Conservation (phyloP, 1,139 yeast genomes). For the Kodamaea derodonti region DNA sequence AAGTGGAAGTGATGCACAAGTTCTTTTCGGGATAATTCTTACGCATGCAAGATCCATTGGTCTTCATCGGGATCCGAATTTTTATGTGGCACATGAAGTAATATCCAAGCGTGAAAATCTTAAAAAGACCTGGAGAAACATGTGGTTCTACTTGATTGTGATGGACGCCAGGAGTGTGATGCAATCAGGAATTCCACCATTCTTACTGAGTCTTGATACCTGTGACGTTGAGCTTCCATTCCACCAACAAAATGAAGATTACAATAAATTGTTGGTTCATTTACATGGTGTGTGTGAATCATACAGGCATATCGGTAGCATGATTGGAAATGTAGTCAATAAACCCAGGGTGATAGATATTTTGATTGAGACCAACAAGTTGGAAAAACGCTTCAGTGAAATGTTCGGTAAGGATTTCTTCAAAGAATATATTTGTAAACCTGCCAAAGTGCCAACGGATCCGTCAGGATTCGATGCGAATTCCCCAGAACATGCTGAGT, state of each 20-base stretch:
- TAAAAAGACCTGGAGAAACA: constrained; percentile 33
- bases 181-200: constrained; percentile 31
- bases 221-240: constrained; percentile 34
- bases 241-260: constrained; percentile 12
- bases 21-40: constrained; percentile 35
- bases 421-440: constrained; percentile 36
- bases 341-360: constrained; percentile 38
- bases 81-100: constrained; percentile 27
- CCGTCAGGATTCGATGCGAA: constrained; percentile 8
- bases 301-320: constrained; percentile 29
- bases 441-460: constrained; percentile 19
- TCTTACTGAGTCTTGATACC: constrained; percentile 23
- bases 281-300: constrained; percentile 20
- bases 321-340: constrained; percentile 26
- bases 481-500: constrained; percentile 11
- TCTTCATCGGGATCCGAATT: constrained; percentile 40
- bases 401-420: constrained; percentile 45
- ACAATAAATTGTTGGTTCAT: constrained; percentile 13
- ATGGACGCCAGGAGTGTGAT: constrained; percentile 34
- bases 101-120: constrained; percentile 27
- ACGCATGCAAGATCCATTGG: constrained; percentile 44
- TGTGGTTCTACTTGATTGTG: constrained; percentile 33
- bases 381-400: constrained; percentile 36
- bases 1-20: constrained; percentile 40
- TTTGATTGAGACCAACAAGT: constrained; percentile 33